phyloP scores from a whole-genome alignment of 1,284 basidiomycete species.

The Ustilago sp. region DNA sequence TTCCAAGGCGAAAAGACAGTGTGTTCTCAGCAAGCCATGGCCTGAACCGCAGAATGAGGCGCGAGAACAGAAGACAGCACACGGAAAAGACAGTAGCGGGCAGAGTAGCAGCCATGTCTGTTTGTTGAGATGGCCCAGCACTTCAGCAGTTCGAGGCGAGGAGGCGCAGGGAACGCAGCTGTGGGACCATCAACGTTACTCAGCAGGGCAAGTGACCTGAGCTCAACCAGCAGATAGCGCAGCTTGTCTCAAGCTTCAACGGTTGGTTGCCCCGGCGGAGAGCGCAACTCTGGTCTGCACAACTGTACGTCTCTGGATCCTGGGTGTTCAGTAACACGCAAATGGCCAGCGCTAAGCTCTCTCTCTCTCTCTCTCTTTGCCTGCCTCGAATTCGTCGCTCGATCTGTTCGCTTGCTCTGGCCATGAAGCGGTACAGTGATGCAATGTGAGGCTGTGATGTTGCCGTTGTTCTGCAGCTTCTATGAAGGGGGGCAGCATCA shows the following conservation, averaged over 20 bases:
- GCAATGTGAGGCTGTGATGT: background rate
- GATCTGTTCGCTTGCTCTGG: background rate
- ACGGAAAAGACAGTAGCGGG: background rate
- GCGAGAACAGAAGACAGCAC: background rate
- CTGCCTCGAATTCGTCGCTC: background rate
- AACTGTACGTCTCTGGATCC: background rate
- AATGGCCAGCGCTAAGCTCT: conserved; percentile 9
- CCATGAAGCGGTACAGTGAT: background rate
- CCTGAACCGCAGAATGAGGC: background rate
- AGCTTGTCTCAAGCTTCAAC: background rate
- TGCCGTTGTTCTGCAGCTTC: background rate
- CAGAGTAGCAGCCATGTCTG: background rate
- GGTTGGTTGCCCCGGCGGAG: conserved; percentile 1
- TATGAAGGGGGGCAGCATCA: background rate
- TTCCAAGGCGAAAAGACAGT: background rate
- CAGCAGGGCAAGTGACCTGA: background rate
- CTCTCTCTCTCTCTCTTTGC: background rate
- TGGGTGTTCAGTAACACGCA: background rate
- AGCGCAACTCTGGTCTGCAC: background rate
- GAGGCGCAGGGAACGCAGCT: background rate
- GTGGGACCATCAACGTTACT: background rate
- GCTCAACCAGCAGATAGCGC: conserved; percentile 3
- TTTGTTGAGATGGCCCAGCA: background rate
- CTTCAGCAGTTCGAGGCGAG: background rate
- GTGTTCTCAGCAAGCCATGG: background rate